These are phyloP conservation scores for Nicotiana rustica DNA, from an alignment of 305 asterid genomes.

Conservation along the genomic window DNA sequence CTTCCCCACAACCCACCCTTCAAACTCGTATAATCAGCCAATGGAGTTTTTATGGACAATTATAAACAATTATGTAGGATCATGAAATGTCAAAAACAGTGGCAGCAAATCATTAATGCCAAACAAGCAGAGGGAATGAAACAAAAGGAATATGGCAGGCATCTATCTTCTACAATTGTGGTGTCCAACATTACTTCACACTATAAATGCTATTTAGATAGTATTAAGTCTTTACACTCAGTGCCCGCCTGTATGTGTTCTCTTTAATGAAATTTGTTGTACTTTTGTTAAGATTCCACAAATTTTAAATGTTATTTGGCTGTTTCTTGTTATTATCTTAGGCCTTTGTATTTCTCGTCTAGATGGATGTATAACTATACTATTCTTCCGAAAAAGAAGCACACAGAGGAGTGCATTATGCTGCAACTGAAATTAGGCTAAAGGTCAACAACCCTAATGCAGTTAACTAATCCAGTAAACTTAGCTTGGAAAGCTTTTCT, in stretches of 20 bases:
- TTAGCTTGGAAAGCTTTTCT: neutral
- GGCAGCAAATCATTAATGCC: neutral
- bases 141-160: slow-evolving; percentile 5
- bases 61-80: slow-evolving; percentile 4
- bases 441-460: neutral
- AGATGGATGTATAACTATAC: neutral
- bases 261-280: neutral
- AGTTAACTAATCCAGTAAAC: slow-evolving; percentile 21
- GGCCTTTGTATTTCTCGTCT: neutral
- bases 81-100: slow-evolving; percentile 18
- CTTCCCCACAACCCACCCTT: slow-evolving; percentile 15
- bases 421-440: neutral
- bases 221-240: slow-evolving; percentile 8
- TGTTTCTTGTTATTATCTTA: slow-evolving; percentile 4
- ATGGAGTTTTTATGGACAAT: neutral
- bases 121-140: neutral
- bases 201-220: slow-evolving; percentile 11
- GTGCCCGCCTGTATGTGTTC: neutral
- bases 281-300: neutral
- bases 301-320: slow-evolving; percentile 11
- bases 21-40: slow-evolving; percentile 19
- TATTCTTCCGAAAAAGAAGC: neutral
- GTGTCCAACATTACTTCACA: slow-evolving; percentile 17
- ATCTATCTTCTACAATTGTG: neutral
- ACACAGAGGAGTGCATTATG: neutral